A percentile compares a stretch with the other conserved stretches of the same genome.
These are phyloP conservation scores for Ailanthus altissimus DNA, from an alignment of 345 rosid genomes.

Conservation along the genomic window DNA sequence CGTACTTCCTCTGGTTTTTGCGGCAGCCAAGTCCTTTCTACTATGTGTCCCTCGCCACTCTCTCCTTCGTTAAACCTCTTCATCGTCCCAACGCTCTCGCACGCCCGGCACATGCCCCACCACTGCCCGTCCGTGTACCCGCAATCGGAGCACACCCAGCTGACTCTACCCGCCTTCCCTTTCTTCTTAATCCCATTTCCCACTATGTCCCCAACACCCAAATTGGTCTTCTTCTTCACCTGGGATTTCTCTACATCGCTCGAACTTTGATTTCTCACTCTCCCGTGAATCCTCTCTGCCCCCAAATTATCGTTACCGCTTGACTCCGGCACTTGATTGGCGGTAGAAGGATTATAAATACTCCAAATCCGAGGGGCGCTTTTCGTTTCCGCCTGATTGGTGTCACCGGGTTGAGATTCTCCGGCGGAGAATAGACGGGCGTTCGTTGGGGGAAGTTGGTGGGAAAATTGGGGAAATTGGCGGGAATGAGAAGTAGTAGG, in stretches of 20 bases:
- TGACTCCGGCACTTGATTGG: constrained; percentile 1
- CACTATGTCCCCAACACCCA: constrained; percentile 29
- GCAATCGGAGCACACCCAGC: constrained; percentile 76
- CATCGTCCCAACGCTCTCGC: constrained; percentile 59
- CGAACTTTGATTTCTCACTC: constrained; percentile 13
- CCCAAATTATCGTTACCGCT: constrained; percentile 20
- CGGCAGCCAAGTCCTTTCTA: constrained; percentile 66
- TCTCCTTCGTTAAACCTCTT: constrained; percentile 45
- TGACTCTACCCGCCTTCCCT: constrained; percentile 41
- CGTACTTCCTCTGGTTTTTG: constrained; percentile 41
- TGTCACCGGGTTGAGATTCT: constrained; percentile 5
- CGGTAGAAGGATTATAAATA: constrained; percentile 28
- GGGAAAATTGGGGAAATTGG: constrained; percentile 23
- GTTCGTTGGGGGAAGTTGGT: constrained; percentile 29
- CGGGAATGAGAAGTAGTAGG: constrained; percentile 14
- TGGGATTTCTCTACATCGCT: constrained; percentile 8
- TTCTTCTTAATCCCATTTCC: constrained; percentile 50
- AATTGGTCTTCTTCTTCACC: constrained; percentile 24
- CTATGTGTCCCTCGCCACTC: constrained; percentile 20
- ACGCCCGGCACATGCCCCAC: constrained; percentile 84
- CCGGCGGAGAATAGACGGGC: constrained; percentile 13
- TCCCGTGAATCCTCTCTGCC: constrained; percentile 18
- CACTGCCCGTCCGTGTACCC: constrained; percentile 81
- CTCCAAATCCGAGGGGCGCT: constrained; percentile 34
- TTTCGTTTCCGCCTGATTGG: not conserved